Evolutionary conservation across 2,329 filamentous ascomycete species (phyloP).

Genomic region (Diaporthe sp.): DNA sequence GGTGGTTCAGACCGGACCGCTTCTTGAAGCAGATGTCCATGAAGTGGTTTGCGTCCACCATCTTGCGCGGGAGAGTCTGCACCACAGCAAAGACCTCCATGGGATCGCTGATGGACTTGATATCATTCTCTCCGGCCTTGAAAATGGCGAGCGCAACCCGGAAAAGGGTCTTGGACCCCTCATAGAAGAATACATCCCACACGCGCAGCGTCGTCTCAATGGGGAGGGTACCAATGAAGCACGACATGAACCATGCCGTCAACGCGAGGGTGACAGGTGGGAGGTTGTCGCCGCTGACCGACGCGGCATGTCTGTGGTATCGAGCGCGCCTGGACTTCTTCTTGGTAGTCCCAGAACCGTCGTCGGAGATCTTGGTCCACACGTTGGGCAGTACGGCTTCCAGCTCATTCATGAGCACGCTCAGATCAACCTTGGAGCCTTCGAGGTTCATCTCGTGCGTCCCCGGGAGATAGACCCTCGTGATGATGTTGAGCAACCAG

Average conservation of each 20-base stretch:
- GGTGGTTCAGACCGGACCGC: constrained; percentile 81
- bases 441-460: constrained; percentile 93
- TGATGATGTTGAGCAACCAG: constrained; percentile 93
- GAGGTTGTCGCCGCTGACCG: constrained; percentile 51
- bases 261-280: constrained; percentile 93
- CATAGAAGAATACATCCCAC: constrained; percentile 97
- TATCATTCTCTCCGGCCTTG: constrained; percentile 85
- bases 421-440: constrained; percentile 92
- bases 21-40: constrained; percentile 87
- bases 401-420: constrained; percentile 89
- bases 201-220: constrained; percentile 92
- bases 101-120: constrained; percentile 82
- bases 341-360: constrained; percentile 31
- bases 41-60: constrained; percentile 84
- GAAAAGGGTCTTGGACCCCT: constrained; percentile 93
- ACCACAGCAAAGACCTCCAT: constrained; percentile 98
- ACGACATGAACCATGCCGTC: constrained; percentile 98
- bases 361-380: constrained; percentile 81
- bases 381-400: constrained; percentile 84
- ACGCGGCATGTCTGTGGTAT: background rate
- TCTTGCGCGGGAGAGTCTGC: constrained; percentile 82
- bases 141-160: constrained; percentile 91
- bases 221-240: constrained; percentile 91
- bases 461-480: constrained; percentile 85
- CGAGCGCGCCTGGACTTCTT: constrained; percentile 28